Conservation (phyloP, 306 rosid species). For the Cicer judaicum region DNA sequence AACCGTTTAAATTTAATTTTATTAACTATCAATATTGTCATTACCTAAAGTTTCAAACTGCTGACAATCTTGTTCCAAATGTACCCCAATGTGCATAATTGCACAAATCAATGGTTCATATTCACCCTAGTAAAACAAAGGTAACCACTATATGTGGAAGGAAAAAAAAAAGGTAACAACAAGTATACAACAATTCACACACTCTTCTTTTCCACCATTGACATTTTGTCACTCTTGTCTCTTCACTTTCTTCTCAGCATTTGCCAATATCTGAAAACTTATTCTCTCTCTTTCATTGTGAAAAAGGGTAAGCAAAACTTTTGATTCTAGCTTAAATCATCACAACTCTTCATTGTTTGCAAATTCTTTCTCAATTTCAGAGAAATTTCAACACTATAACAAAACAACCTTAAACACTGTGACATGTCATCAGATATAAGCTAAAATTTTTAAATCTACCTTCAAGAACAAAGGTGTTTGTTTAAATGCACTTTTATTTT, state of each 20-base stretch:
- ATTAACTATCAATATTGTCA: no score
- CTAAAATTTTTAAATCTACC: constrained; percentile 48
- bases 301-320: constrained; percentile 42
- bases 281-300: constrained; percentile 36
- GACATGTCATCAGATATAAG: constrained; percentile 95
- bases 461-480: constrained; percentile 16
- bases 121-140: no score
- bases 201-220: constrained; percentile 34
- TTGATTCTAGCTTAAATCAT: constrained; percentile 1
- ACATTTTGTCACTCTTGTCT: background rate
- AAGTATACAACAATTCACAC: constrained; percentile 35
- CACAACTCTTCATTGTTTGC: constrained; percentile 13
- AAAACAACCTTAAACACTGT: background rate
- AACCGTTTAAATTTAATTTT: no score
- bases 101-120: no score
- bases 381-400: constrained; percentile 8
- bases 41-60: no score
- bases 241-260: constrained; percentile 31
- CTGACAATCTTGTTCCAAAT: no score
- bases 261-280: constrained; percentile 12
- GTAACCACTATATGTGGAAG: background rate
- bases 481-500: constrained; percentile 16
- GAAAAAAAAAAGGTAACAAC: constrained; percentile 45
- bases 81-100: no score
- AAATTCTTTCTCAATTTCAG: constrained; percentile 4